These are phyloP conservation scores for Bipolaris victoriae DNA, from an alignment of 2,329 filamentous ascomycete genomes.

Conservation along the genomic window DNA sequence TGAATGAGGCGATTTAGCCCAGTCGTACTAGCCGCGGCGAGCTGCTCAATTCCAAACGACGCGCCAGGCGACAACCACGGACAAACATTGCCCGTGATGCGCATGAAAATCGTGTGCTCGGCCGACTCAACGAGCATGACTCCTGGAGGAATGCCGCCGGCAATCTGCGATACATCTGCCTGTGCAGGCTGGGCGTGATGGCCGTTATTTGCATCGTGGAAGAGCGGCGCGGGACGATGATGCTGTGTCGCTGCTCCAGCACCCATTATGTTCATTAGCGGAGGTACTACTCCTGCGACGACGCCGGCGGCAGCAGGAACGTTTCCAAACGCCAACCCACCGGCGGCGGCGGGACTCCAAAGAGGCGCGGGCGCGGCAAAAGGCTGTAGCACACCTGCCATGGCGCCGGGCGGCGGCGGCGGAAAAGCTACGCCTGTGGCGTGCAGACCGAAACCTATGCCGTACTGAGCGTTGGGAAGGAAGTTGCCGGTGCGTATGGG, in stretches of 20 bases:
- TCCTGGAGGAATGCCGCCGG: conserved; percentile 37
- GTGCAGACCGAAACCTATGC: conserved; percentile 37
- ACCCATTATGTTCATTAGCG: conserved; percentile 19
- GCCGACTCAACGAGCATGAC: conserved; percentile 35
- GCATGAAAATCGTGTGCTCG: conserved; percentile 35
- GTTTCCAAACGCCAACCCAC: conserved; percentile 32
- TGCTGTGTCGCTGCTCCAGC: conserved; percentile 23
- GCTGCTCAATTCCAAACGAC: conserved; percentile 34
- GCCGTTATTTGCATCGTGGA: conserved; percentile 31
- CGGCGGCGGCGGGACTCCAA: conserved; percentile 24
- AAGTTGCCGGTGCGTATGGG: conserved; percentile 33
- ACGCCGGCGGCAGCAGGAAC: conserved; percentile 19
- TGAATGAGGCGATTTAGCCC: conserved; percentile 41
- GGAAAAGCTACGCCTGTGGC: conserved; percentile 31
- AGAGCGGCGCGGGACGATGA: conserved; percentile 28
- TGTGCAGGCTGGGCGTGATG: conserved; percentile 30
- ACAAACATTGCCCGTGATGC: conserved; percentile 36
- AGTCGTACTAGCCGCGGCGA: conserved; percentile 29
- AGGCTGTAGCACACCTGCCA: conserved; percentile 27
- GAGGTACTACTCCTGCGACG: conserved; percentile 15
- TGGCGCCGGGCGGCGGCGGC: conserved; percentile 32
- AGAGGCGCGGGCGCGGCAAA: conserved; percentile 35
- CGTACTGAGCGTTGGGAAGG: conserved; percentile 31
- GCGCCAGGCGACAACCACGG: conserved; percentile 40
- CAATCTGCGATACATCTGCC: conserved; percentile 30